A percentile compares a stretch with the other conserved stretches of the same genome.
phyloP scores from a whole-genome alignment of 306 rosid species.

The Vachellia pachyceras region DNA sequence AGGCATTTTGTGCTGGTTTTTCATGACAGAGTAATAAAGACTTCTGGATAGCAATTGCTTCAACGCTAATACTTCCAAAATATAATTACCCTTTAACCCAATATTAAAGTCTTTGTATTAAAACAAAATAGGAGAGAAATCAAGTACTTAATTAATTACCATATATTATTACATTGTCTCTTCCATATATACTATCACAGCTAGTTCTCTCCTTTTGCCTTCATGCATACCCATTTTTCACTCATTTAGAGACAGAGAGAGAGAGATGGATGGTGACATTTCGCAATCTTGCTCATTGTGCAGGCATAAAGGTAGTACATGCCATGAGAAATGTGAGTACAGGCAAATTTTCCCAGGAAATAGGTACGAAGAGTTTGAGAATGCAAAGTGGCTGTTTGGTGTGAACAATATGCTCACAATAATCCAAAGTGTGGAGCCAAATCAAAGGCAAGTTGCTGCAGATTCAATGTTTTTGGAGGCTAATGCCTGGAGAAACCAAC shows the following conservation, averaged over 20 bases:
- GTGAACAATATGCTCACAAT: background rate
- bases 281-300: background rate
- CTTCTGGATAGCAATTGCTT: no score
- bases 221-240: no score
- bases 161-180: no score
- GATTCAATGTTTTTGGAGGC: background rate
- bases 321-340: background rate
- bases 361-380: background rate
- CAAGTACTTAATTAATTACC: no score
- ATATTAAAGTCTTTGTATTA: no score
- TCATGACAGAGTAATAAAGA: no score
- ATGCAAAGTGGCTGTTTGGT: background rate
- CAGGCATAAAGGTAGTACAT: background rate
- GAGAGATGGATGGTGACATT: background rate
- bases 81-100: no score
- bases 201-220: no score
- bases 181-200: no score
- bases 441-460: conserved; percentile 1
- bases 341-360: background rate
- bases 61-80: no score
- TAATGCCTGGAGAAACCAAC: background rate
- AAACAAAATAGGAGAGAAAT: no score
- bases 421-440: background rate
- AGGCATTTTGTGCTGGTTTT: no score
- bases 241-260: background rate